Conservation (phyloP, 352 stramenopile genomes). For the Blastocystis hominis region DNA sequence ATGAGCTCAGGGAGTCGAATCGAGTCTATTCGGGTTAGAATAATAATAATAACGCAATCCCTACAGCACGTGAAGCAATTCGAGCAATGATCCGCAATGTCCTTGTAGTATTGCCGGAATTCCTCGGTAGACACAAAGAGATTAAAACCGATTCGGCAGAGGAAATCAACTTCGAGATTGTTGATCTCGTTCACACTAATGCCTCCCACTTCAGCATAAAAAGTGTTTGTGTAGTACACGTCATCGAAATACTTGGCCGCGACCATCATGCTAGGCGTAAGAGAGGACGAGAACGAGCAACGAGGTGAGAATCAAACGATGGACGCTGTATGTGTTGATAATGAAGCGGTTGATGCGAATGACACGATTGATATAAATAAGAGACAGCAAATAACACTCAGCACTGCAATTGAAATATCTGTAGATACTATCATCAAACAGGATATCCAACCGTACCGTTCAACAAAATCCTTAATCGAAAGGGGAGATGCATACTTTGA, state of each 20-base stretch:
- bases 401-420: conserved; percentile 94
- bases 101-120: conserved; percentile 79
- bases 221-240: conserved; percentile 98
- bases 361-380: conserved; percentile 97
- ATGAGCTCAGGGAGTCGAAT: neutral
- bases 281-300: neutral
- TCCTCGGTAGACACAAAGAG: conserved; percentile 81
- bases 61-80: neutral
- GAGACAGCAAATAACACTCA: conserved; percentile 92
- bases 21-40: neutral
- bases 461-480: conserved; percentile 13
- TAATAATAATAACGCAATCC: neutral
- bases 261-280: conserved; percentile 74
- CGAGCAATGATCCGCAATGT: conserved; percentile 62
- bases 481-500: neutral
- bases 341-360: conserved; percentile 89
- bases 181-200: conserved; percentile 78
- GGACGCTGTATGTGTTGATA: conserved; percentile 89
- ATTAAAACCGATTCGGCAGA: conserved; percentile 93
- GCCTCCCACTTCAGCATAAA: conserved; percentile 77
- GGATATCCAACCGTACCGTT: neutral
- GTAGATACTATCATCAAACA: conserved; percentile 71
- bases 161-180: conserved; percentile 89
- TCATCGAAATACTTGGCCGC: conserved; percentile 99
- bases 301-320: conserved; percentile 88